phyloP scores from a whole-genome alignment of 2,329 filamentous ascomycete genomes.

The Microdochium paspali region DNA sequence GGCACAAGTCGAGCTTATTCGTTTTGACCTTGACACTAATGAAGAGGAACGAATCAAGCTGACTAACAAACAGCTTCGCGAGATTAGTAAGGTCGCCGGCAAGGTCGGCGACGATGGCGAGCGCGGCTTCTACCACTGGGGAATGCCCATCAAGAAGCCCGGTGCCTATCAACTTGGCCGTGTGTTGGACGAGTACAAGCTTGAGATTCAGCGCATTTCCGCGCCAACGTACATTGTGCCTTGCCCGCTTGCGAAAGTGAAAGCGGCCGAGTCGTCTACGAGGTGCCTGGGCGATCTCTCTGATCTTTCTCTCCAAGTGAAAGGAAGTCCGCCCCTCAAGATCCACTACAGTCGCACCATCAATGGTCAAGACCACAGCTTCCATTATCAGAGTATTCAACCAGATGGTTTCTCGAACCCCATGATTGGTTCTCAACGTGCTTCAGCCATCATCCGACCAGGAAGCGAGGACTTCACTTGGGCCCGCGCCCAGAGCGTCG shows the following conservation, averaged over 20 bases:
- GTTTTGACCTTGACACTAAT: conserved; percentile 75
- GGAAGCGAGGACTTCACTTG: conserved; percentile 65
- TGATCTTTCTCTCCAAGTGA: conserved; percentile 71
- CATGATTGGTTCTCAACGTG: conserved; percentile 50
- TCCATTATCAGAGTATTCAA: conserved; percentile 88
- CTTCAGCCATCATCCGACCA: conserved; percentile 46
- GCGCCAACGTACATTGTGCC: conserved; percentile 76
- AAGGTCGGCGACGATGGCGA: conserved; percentile 56
- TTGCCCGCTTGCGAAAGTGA: conserved; percentile 73
- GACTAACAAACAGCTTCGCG: conserved; percentile 61
- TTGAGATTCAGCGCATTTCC: conserved; percentile 72
- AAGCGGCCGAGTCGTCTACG: conserved; percentile 48
- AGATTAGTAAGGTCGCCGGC: conserved; percentile 59
- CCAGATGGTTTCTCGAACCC: conserved; percentile 79
- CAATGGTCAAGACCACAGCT: conserved; percentile 73
- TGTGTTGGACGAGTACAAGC: conserved; percentile 86
- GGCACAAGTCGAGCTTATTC: conserved; percentile 78
- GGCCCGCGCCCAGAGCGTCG: conserved; percentile 67
- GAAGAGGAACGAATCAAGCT: conserved; percentile 74
- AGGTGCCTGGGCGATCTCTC: conserved; percentile 85
- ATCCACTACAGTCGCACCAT: conserved; percentile 86
- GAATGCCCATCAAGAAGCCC: conserved; percentile 71
- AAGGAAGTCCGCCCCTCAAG: conserved; percentile 82
- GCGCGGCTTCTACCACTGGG: conserved; percentile 54
- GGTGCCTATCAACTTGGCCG: conserved; percentile 79